Evolutionary conservation across 306 rosid species (phyloP).

Genomic region (Rubus parviflorus): DNA sequence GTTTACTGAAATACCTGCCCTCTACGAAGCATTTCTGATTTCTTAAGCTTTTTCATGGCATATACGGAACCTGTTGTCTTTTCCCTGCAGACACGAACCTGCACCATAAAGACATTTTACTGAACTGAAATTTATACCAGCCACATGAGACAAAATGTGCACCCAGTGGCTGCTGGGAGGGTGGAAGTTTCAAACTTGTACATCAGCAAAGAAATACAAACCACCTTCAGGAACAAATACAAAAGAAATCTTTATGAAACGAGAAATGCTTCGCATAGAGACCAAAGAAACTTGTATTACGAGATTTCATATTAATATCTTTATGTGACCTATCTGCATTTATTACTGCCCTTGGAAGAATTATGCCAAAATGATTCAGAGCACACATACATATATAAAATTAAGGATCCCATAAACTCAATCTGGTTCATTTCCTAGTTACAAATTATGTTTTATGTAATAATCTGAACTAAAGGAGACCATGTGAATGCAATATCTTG

Average conservation of each 20-base stretch:
- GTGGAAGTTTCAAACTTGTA: too few species aligned
- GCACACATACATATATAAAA: not conserved
- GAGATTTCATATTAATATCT: not conserved
- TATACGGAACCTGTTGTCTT: constrained; percentile 77
- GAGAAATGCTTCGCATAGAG: not conserved
- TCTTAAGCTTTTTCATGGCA: constrained; percentile 99
- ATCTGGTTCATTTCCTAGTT: too few species aligned
- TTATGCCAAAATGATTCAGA: not conserved
- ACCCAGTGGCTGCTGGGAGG: too few species aligned
- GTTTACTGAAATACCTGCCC: constrained; percentile 74
- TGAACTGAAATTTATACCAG: not conserved
- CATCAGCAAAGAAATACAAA: not conserved
- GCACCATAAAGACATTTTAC: constrained; percentile 42
- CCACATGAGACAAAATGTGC: not conserved
- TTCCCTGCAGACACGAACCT: constrained; percentile 97
- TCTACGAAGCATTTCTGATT: constrained; percentile 98
- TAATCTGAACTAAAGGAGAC: too few species aligned
- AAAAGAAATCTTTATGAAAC: not conserved
- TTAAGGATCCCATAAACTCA: not conserved
- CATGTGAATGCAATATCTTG: not conserved
- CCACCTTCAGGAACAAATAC: not conserved
- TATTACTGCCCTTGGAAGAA: not conserved
- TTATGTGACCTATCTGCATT: not conserved
- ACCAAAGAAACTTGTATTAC: not conserved
- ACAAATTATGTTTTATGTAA: too few species aligned